Conservation (phyloP, 2,329 filamentous ascomycete genomes). For the Fusarium oligoseptatum region DNA sequence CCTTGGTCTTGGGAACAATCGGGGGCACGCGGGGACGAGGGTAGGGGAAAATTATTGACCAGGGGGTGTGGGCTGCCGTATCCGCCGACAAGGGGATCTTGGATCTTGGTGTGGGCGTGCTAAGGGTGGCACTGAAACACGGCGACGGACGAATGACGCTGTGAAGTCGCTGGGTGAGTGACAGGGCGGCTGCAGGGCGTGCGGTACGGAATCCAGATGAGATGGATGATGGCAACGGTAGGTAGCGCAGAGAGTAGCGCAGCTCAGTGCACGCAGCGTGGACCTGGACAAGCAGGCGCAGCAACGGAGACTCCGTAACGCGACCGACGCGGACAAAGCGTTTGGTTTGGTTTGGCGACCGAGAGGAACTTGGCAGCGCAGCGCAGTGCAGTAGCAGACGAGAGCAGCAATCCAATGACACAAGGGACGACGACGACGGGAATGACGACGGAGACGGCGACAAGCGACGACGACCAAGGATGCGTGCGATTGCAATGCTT, state of each 20-base stretch:
- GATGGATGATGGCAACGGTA: slow-evolving; percentile 43
- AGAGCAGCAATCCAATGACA: slow-evolving; percentile 30
- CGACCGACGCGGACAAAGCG: slow-evolving; percentile 31
- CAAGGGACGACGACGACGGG: slow-evolving; percentile 31
- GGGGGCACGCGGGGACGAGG: slow-evolving; percentile 49
- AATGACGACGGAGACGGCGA: slow-evolving; percentile 24
- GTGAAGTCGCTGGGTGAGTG: slow-evolving; percentile 41
- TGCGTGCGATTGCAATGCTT: slow-evolving; percentile 9
- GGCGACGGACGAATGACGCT: slow-evolving; percentile 47
- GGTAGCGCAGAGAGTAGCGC: neutral
- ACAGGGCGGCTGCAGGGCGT: slow-evolving; percentile 46
- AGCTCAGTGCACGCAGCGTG: slow-evolving; percentile 20
- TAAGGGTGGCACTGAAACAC: slow-evolving; percentile 50
- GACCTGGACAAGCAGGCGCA: slow-evolving; percentile 41
- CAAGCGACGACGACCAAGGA: slow-evolving; percentile 18
- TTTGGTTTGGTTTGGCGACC: slow-evolving; percentile 29
- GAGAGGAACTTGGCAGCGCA: slow-evolving; percentile 9
- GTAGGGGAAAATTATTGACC: slow-evolving; percentile 50
- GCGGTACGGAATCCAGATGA: slow-evolving; percentile 43
- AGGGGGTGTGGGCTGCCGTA: slow-evolving; percentile 49
- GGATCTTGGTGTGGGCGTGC: slow-evolving; percentile 46
- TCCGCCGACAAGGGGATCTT: slow-evolving; percentile 50
- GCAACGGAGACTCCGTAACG: slow-evolving; percentile 44
- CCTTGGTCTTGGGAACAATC: slow-evolving; percentile 50
- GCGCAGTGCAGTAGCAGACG: neutral